These are phyloP conservation scores for Ceratobasidium sp. DNA, from an alignment of 1,284 basidiomycete genomes.

Conservation along the genomic window DNA sequence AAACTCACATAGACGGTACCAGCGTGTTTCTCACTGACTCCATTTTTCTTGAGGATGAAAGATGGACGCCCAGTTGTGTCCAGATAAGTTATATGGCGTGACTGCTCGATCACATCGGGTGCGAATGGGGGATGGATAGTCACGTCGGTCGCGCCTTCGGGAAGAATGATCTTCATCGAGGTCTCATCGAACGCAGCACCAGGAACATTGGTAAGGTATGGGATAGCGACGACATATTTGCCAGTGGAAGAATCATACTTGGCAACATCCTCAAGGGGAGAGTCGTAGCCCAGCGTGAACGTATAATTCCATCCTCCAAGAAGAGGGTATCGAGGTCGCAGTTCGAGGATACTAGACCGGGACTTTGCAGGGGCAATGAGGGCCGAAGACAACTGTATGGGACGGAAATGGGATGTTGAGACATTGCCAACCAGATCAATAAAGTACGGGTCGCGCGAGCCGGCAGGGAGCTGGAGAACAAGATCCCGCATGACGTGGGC, in stretches of 20 bases:
- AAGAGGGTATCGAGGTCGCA: slow-evolving; percentile 90
- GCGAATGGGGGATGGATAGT: slow-evolving; percentile 81
- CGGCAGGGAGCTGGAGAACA: slow-evolving; percentile 79
- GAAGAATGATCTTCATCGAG: slow-evolving; percentile 81
- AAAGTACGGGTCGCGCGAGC: slow-evolving; percentile 83
- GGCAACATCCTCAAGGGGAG: slow-evolving; percentile 77
- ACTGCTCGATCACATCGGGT: slow-evolving; percentile 64
- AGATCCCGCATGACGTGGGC: slow-evolving; percentile 77
- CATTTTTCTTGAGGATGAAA: slow-evolving; percentile 74
- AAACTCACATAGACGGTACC: slow-evolving; percentile 76
- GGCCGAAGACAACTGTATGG: slow-evolving; percentile 58
- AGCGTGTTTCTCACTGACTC: slow-evolving; percentile 81
- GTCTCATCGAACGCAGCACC: slow-evolving; percentile 81
- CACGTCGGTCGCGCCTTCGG: slow-evolving; percentile 92
- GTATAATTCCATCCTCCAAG: slow-evolving; percentile 98
- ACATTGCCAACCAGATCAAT: slow-evolving; percentile 95
- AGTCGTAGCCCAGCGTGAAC: slow-evolving; percentile 93
- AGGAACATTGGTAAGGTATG: slow-evolving; percentile 83
- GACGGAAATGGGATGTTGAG: slow-evolving; percentile 87
- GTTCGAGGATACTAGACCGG: slow-evolving; percentile 70
- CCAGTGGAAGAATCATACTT: slow-evolving; percentile 65
- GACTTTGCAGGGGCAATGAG: slow-evolving; percentile 25
- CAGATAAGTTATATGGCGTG: slow-evolving; percentile 84
- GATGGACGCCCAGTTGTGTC: slow-evolving; percentile 91
- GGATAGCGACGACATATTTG: slow-evolving; percentile 79